Percentiles rank a stretch among this genome's conserved stretches.
Conservation (phyloP, 2,329 filamentous ascomycete species). For the Xylariaceae sp. region DNA sequence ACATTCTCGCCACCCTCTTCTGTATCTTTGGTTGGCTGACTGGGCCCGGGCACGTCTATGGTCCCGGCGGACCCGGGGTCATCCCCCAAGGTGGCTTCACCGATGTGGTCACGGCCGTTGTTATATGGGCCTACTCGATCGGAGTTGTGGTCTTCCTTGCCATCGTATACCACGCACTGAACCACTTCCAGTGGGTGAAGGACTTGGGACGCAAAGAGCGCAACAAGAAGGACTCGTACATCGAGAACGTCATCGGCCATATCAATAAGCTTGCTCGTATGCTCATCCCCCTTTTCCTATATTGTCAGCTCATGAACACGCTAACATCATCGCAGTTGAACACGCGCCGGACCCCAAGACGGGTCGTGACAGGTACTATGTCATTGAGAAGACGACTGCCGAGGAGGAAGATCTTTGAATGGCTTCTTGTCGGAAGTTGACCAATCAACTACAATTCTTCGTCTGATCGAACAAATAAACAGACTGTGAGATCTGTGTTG, state of each 20-base stretch:
- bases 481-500: no score
- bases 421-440: not conserved
- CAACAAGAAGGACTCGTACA: slow-evolving; percentile 54
- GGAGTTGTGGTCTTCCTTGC: slow-evolving; percentile 61
- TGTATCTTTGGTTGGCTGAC: slow-evolving; percentile 70
- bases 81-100: slow-evolving; percentile 37
- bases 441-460: not conserved
- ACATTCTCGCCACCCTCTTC: slow-evolving; percentile 68
- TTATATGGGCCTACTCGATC: slow-evolving; percentile 62
- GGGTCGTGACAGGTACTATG: slow-evolving; percentile 25
- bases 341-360: slow-evolving; percentile 27
- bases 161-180: slow-evolving; percentile 59
- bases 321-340: slow-evolving; percentile 23
- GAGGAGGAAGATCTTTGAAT: slow-evolving; percentile 29
- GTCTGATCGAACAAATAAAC: no score
- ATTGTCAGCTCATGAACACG: not conserved
- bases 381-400: slow-evolving; percentile 29
- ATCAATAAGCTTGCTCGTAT: slow-evolving; percentile 54
- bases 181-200: slow-evolving; percentile 53
- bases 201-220: slow-evolving; percentile 60
- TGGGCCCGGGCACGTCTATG: slow-evolving; percentile 23
- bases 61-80: slow-evolving; percentile 35
- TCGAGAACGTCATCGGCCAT: slow-evolving; percentile 62
- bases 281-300: slow-evolving; percentile 3
- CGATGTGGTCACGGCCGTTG: slow-evolving; percentile 55